A percentile compares a stretch with the other conserved stretches of the same genome.
Evolutionary conservation across 2,329 filamentous ascomycete genomes (phyloP).

Genomic region (Gaeumannomyces sp.): DNA sequence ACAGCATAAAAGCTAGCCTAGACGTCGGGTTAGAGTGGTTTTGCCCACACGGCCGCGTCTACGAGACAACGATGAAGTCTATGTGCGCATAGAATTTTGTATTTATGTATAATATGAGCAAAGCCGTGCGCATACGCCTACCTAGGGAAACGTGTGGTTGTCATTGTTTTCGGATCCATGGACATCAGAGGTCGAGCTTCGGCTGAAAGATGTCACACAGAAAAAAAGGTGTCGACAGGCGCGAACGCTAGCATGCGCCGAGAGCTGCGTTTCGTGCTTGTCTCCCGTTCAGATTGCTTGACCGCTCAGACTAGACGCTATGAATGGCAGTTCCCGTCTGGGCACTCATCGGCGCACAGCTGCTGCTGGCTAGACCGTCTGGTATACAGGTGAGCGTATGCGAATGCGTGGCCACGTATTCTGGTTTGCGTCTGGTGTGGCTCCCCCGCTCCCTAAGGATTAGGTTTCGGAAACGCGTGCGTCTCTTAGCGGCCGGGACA

Average conservation of each 20-base stretch:
- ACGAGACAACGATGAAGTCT: not conserved
- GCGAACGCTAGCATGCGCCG: not conserved
- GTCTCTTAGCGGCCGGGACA: too few species aligned
- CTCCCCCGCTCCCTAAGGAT: not conserved
- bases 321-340: not conserved
- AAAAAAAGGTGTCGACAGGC: not conserved
- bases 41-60: not conserved
- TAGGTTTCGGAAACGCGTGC: not conserved
- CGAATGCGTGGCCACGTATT: not conserved
- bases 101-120: not conserved
- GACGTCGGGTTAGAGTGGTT: not conserved
- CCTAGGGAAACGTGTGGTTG: too few species aligned
- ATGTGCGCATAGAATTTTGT: not conserved
- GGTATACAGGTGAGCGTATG: not conserved
- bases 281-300: not conserved
- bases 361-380: too few species aligned
- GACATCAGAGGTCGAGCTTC: too few species aligned
- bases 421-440: not conserved
- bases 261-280: not conserved
- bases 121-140: not conserved
- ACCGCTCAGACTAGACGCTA: not conserved
- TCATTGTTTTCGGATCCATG: too few species aligned
- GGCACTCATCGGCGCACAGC: not conserved
- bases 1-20: too few species aligned
- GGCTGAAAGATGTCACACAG: too few species aligned